Base-by-base conservation (phyloP, 352 stramenopile species). In the Pelagophyceae sp. region DNA sequence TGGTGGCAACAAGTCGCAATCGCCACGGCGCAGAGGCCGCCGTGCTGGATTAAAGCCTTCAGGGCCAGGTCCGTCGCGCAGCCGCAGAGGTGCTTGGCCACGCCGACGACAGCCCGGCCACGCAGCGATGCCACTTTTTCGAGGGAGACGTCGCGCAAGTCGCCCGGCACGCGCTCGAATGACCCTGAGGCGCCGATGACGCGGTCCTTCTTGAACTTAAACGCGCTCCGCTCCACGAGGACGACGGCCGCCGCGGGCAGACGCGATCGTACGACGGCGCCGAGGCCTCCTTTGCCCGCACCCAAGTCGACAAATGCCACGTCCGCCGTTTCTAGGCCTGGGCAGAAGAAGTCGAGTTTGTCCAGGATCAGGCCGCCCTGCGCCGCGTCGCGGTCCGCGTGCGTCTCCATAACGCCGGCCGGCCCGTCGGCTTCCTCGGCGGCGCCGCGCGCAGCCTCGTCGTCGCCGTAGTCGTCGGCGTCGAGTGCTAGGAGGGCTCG, bases 41-140 rank as follows among this genome's bases (percentile, higher is more conserved):
- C 38, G 19, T 6, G 61, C 23, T 54, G 11, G 11, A 11, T 23
- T 23, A 19, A 29, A n/a, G 37, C 67, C 33, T 74, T 74, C 15
- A 74, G 67, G 1, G 67, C 67, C 15, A 74, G 31, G 31, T 74
- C 67, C 20, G 67, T 54, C 67, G 67, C 67, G 3, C 1, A 19
- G 27, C 67, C 67, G 38, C 67, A 74, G 33, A 74, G 67, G n/a
- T 74, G 67, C 67, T 74, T 74, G 2, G 67, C 67, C 35, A 74
- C 35, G 5, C 67, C 67, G 33, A 74, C 37, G 33, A 51, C 1
- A 5, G 38, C 35, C 2, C 31, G 45, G 45, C 45, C 45, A 23
- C 23, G 23, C 11, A 54, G 45, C 35, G 38, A 23, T 33, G 3
- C 23, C 2, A 74, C 38, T 11, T 37, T 31, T 0, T 11, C 67